Conservation (phyloP, 2,329 filamentous ascomycete species). For the Elsinoe batatas region DNA sequence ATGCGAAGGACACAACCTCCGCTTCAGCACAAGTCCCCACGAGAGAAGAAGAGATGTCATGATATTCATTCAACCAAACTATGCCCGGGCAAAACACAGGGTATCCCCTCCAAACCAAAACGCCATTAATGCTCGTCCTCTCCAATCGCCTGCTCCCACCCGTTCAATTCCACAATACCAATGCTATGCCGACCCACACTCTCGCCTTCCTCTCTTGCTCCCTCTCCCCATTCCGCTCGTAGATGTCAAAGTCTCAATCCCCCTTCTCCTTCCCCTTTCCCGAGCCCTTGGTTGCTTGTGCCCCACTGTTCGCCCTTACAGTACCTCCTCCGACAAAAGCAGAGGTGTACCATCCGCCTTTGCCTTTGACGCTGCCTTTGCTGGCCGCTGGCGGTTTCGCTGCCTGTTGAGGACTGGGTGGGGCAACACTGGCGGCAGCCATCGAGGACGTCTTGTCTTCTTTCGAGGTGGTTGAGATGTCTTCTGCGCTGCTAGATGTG, state of each 20-base stretch:
- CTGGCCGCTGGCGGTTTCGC: neutral
- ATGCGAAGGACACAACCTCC: too few species aligned
- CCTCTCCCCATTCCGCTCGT: neutral
- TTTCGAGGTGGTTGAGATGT: neutral
- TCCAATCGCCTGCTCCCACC: neutral
- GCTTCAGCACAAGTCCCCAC: too few species aligned
- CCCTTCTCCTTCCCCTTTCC: conserved; percentile 7
- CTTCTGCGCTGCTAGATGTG: too few species aligned
- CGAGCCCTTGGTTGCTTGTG: neutral
- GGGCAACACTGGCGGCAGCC: neutral
- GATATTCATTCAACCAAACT: neutral
- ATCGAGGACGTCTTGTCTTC: neutral
- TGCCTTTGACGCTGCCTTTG: neutral
- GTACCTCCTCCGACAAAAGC: neutral
- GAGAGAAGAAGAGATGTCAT: neutral
- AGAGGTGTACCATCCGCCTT: conserved; percentile 4
- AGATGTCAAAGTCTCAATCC: neutral
- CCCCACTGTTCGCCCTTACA: neutral
- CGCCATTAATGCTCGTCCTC: neutral
- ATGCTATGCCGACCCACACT: neutral
- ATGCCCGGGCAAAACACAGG: neutral
- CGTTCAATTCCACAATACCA: neutral
- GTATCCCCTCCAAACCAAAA: conserved; percentile 1
- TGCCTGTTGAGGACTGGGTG: neutral
- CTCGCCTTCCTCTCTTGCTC: neutral